These are phyloP conservation scores for Zymoseptoria ardabiliae DNA, from an alignment of 2,329 filamentous ascomycete species.

Conservation along the genomic window DNA sequence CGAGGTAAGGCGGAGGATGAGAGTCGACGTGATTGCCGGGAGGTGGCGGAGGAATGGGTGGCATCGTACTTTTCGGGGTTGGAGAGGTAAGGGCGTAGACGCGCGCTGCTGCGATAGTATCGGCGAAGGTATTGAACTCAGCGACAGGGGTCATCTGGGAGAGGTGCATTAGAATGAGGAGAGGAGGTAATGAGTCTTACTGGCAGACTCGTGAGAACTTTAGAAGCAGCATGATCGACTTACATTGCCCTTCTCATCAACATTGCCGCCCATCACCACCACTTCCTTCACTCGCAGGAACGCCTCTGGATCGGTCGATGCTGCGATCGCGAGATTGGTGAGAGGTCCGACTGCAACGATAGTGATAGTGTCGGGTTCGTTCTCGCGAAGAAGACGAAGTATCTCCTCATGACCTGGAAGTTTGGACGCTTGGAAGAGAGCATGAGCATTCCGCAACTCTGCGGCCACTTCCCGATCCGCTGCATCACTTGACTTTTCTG, in stretches of 20 bases:
- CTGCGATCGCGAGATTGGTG: slow-evolving; percentile 87
- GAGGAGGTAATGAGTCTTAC: not conserved
- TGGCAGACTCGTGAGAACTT: not conserved
- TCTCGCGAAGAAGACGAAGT: slow-evolving; percentile 72
- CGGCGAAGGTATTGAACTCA: slow-evolving; percentile 94
- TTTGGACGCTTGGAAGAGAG: slow-evolving; percentile 67
- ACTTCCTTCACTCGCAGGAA: slow-evolving; percentile 87
- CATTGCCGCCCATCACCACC: slow-evolving; percentile 88
- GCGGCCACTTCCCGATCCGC: slow-evolving; percentile 30
- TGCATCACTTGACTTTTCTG: slow-evolving; percentile 22
- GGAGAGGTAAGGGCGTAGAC: slow-evolving; percentile 44
- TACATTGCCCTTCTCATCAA: slow-evolving; percentile 70
- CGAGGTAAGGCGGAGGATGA: slow-evolving; percentile 26
- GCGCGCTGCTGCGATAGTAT: slow-evolving; percentile 47
- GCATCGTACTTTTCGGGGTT: slow-evolving; percentile 71
- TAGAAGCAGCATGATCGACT: slow-evolving; percentile 3
- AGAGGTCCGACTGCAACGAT: slow-evolving; percentile 84
- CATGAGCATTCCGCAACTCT: slow-evolving; percentile 34
- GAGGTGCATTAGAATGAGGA: not conserved
- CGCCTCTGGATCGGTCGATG: slow-evolving; percentile 78
- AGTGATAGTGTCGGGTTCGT: slow-evolving; percentile 79
- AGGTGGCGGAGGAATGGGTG: slow-evolving; percentile 49
- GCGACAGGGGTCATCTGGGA: slow-evolving; percentile 62
- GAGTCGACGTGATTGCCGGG: slow-evolving; percentile 15
- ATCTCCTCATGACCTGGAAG: slow-evolving; percentile 76